Conservation (phyloP, 371 early-diverging fungal genomes). For the Mucor saturninus region DNA sequence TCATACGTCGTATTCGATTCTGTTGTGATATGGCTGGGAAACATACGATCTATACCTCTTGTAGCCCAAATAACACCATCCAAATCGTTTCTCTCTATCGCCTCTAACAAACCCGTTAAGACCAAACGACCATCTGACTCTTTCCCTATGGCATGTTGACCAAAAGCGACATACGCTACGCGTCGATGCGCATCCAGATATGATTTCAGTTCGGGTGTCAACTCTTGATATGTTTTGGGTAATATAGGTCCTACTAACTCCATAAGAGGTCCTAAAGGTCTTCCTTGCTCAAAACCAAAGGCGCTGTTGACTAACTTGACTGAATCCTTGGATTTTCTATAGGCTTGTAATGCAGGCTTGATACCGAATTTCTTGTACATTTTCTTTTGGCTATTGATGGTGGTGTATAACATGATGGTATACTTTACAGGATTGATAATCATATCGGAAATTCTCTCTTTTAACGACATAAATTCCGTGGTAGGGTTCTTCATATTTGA, state of each 20-base stretch:
- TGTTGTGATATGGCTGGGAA: conserved; percentile 18
- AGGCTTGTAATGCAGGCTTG: neutral
- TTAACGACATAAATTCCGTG: conserved; percentile 18
- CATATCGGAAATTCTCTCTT: conserved; percentile 19
- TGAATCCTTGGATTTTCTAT: neutral
- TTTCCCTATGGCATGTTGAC: conserved; percentile 23
- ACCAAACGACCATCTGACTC: conserved; percentile 18
- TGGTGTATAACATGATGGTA: neutral
- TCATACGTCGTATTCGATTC: conserved; percentile 9
- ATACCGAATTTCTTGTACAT: conserved; percentile 14
- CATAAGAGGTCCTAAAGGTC: conserved; percentile 38
- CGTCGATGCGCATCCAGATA: conserved; percentile 27
- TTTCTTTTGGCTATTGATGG: neutral
- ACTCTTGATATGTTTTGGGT: conserved; percentile 19
- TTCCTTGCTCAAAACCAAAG: conserved; percentile 29
- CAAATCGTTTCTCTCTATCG: conserved; percentile 18
- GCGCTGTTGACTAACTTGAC: conserved; percentile 32
- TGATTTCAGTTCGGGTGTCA: conserved; percentile 9
- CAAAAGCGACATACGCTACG: conserved; percentile 47
- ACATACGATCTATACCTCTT: neutral
- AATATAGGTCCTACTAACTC: conserved; percentile 41
- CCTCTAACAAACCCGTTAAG: conserved; percentile 27
- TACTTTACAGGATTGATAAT: neutral
- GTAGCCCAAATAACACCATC: conserved; percentile 48
- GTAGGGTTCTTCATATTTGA: conserved; percentile 13